Evolutionary conservation across 257 asterid species (phyloP).

Genomic region (Lavandula angustifolia): DNA sequence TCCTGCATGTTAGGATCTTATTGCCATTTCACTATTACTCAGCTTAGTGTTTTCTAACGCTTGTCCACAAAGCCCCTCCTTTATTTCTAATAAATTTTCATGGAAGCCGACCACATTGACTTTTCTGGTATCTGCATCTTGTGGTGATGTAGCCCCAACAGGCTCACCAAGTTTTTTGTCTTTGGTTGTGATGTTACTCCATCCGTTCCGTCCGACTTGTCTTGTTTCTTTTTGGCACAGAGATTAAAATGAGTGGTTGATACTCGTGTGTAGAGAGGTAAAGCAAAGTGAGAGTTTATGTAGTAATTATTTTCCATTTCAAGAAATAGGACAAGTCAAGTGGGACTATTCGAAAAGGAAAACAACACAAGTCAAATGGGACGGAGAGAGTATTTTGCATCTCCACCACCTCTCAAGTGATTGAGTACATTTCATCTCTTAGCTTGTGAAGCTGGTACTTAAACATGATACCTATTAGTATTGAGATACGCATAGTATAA

Average conservation of each 20-base stretch:
- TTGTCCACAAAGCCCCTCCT: constrained; percentile 10
- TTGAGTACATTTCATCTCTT: background rate
- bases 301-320: too few relatives aligned
- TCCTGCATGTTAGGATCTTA: background rate
- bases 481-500: background rate
- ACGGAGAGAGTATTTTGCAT: too few relatives aligned
- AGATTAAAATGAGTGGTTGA: too few relatives aligned
- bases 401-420: background rate
- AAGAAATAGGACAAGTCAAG: too few relatives aligned
- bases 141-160: background rate
- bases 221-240: too few relatives aligned
- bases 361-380: too few relatives aligned
- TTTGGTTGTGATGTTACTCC: background rate
- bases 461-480: background rate
- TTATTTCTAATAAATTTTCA: constrained; percentile 3
- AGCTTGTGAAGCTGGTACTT: background rate
- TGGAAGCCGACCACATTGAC: constrained; percentile 19
- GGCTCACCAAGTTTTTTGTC: background rate
- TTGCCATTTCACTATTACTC: background rate
- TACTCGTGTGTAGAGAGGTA: too few relatives aligned
- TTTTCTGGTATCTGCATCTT: background rate
- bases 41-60: background rate
- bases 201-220: too few relatives aligned
- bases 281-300: too few relatives aligned
- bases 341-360: too few relatives aligned